Evolutionary conservation across 192 early-diverging fungal genomes (phyloP), one percentile per base, ranked within the genome.

Genomic region (Linnemannia hyalina): DNA sequence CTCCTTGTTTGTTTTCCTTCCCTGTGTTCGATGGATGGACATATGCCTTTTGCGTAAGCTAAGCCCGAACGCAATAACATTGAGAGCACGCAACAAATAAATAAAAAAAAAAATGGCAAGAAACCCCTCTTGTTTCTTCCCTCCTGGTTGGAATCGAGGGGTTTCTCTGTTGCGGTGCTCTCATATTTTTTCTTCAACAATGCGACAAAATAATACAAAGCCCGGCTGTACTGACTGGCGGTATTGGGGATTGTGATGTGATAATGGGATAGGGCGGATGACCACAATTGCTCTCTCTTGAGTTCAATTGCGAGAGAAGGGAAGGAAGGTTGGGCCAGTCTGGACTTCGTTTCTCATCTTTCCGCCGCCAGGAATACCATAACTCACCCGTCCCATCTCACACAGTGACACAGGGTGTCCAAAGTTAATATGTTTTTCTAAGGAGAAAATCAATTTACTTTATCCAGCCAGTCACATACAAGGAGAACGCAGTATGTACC

Each of bases 1-100:
- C 10, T 65, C 23, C 8, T 11, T 65, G 11, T 32, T 0, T 65
- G 15, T 13, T 10, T 32, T 3, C 20, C 20, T 70, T 70, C 22
- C 35, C 4, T 73, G 23, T 46, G 23, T 41, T 41, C 26, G 32
- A 38, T 32, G 15, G 32, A 38, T 32, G 6, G 20, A 42, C 26
- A 69, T 20, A 38, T 20, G 8, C 35, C 40, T 68, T 81, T 81
- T 75, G 55, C 74, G 73, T 81, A 81, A 81, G 73, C 80, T 47
- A 36, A 68, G 44, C 78, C 57, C 63, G 41, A 35, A 65, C 40
- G 60, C 57, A 36, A 57, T 57, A 75, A 13, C 29, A 65, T 35
- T 65, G 29, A 35, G 60, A 65, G 60, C 60, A 32, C 8, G 20
- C 7, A n/a, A 55, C 23, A 47, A 44, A 74, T 8, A 18, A 57